phyloP scores from a whole-genome alignment of 2,329 filamentous ascomycete genomes.

The Claviceps lovelessii region DNA sequence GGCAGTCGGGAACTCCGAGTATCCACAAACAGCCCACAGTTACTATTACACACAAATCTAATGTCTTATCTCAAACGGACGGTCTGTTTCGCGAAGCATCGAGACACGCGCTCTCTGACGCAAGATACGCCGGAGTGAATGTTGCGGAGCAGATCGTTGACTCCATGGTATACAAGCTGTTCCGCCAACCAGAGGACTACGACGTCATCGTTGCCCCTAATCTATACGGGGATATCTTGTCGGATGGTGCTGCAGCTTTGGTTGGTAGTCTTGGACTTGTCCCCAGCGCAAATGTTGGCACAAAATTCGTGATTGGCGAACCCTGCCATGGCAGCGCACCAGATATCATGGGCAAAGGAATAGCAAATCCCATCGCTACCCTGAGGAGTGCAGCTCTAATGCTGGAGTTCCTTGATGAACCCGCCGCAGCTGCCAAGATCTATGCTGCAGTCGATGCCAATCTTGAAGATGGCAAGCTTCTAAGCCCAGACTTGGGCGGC shows the following conservation, averaged over 20 bases:
- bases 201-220: conserved; percentile 97
- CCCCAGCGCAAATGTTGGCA: conserved; percentile 87
- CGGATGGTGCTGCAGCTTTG: conserved; percentile 85
- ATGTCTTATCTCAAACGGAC: conserved; percentile 91
- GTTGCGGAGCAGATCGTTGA: conserved; percentile 98
- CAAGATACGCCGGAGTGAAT: conserved; percentile 47
- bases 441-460: conserved; percentile 87
- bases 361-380: conserved; percentile 94
- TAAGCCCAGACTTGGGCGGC: conserved; percentile 85
- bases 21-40: conserved; percentile 61
- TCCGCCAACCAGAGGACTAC: conserved; percentile 88
- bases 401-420: conserved; percentile 88
- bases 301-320: conserved; percentile 90
- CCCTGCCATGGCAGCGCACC: conserved; percentile 94
- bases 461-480: conserved; percentile 63
- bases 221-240: conserved; percentile 92
- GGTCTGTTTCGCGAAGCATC: conserved; percentile 81
- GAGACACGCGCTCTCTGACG: conserved; percentile 53
- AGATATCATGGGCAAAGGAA: conserved; percentile 82
- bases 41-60: conserved; percentile 96
- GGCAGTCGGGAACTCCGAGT: conserved; percentile 40
- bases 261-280: conserved; percentile 87
- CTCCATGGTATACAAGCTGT: conserved; percentile 98
- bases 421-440: conserved; percentile 73
- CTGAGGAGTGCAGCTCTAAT: conserved; percentile 82